phyloP scores from a whole-genome alignment of 306 rosid species.

The Acacia crassicarpa region DNA sequence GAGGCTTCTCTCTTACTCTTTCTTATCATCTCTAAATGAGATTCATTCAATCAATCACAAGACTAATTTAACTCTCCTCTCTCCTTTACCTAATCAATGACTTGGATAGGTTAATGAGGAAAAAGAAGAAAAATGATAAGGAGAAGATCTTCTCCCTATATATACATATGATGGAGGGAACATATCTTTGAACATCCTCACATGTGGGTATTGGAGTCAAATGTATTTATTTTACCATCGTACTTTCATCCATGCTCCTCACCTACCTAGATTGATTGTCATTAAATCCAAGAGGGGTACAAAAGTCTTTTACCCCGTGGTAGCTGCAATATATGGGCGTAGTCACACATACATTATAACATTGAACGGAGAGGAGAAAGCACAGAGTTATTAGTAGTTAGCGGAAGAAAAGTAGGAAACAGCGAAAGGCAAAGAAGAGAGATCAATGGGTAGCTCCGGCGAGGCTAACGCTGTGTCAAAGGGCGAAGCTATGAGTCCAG shows the following conservation, averaged over 20 bases:
- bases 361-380: neutral
- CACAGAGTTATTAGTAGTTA: neutral
- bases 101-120: too few species aligned
- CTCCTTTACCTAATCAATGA: too few species aligned
- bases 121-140: too few species aligned
- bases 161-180: too few species aligned
- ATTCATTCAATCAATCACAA: too few species aligned
- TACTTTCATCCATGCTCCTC: neutral
- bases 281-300: neutral
- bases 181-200: too few species aligned
- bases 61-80: too few species aligned
- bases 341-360: neutral
- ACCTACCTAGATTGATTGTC: neutral
- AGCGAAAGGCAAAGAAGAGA: neutral
- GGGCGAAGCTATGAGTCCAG: constrained; percentile 48
- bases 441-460: neutral
- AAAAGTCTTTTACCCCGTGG: neutral
- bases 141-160: too few species aligned
- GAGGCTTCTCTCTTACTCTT: too few species aligned
- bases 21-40: too few species aligned
- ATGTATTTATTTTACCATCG: neutral
- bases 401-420: neutral
- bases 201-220: neutral
- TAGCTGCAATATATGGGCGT: neutral
- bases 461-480: neutral